Evolutionary conservation across 2,329 filamentous ascomycete species (phyloP).

Genomic region (Exutisphaerella laricina): DNA sequence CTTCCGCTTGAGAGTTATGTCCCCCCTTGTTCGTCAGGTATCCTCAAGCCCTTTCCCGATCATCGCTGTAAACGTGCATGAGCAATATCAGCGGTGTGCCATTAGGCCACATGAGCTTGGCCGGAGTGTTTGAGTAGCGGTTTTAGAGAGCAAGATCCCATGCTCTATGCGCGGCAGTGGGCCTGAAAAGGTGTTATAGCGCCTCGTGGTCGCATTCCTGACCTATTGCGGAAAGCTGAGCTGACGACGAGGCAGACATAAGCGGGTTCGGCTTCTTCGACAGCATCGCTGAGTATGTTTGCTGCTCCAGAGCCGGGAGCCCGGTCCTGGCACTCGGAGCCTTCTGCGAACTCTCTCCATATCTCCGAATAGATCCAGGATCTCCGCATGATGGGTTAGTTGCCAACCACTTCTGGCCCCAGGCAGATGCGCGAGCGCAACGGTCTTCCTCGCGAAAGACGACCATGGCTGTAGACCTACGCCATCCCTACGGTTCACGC

Average conservation of each 20-base stretch:
- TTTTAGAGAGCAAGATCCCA: too few species aligned
- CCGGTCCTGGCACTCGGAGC: background rate
- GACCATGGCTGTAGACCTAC: too few species aligned
- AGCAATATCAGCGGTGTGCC: too few species aligned
- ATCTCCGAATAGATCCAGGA: background rate
- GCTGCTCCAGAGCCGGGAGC: background rate
- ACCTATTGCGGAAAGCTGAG: background rate
- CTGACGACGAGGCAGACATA: background rate
- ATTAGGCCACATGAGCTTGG: too few species aligned
- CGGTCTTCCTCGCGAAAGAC: too few species aligned
- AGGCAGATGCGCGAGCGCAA: too few species aligned
- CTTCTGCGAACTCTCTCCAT: background rate
- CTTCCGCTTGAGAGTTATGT: too few species aligned
- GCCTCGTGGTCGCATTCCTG: background rate
- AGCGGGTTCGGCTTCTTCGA: background rate
- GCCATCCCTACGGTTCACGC: background rate
- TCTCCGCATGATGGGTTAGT: background rate
- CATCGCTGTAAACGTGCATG: too few species aligned
- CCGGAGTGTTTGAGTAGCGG: background rate
- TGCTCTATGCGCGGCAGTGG: too few species aligned
- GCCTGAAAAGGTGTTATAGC: background rate
- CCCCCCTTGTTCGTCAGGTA: too few species aligned
- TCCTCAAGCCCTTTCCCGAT: too few species aligned
- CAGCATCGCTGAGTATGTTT: background rate
- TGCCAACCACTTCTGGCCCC: too few species aligned